Percentiles rank a stretch among this genome's conserved stretches.
Evolutionary conservation across 2,329 filamentous ascomycete species (phyloP).

Genomic region (Verticillium albo-atrum): DNA sequence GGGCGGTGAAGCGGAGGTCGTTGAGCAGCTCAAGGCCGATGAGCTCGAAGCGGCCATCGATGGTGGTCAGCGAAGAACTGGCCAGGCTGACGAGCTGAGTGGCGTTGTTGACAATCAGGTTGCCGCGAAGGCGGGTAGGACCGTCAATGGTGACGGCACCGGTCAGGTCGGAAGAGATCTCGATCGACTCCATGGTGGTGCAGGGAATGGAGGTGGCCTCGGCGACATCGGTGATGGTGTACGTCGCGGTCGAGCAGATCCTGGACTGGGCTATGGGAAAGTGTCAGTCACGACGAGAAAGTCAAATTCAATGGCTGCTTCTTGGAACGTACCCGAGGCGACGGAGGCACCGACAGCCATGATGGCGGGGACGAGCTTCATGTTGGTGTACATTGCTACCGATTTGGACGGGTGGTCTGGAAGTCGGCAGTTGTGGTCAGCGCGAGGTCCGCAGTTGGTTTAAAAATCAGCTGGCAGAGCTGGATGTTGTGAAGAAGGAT

Average conservation of each 20-base stretch:
- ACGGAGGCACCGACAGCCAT: conserved; percentile 35
- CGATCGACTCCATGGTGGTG: conserved; percentile 61
- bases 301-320: background rate
- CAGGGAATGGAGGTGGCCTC: conserved; percentile 62
- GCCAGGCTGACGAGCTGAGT: conserved; percentile 55
- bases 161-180: conserved; percentile 52
- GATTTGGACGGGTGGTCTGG: background rate
- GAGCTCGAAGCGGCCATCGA: conserved; percentile 68
- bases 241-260: conserved; percentile 29
- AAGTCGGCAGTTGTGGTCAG: background rate
- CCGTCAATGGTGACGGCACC: conserved; percentile 60
- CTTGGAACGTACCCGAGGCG: conserved; percentile 35
- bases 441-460: background rate
- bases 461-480: background rate
- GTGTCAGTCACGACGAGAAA: background rate
- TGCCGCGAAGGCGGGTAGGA: conserved; percentile 50
- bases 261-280: conserved; percentile 25
- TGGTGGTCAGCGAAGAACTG: conserved; percentile 55
- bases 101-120: conserved; percentile 59
- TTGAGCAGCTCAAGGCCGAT: conserved; percentile 64
- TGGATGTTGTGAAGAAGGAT: background rate
- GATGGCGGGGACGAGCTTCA: conserved; percentile 39
- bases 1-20: conserved; percentile 59
- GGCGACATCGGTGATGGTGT: conserved; percentile 59
- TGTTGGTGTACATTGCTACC: conserved; percentile 42